Percentiles rank a stretch among this genome's conserved stretches.
These are phyloP conservation scores for Liriodendron chinense DNA, from an alignment of 164 flowering plant genomes.

Conservation along the genomic window DNA sequence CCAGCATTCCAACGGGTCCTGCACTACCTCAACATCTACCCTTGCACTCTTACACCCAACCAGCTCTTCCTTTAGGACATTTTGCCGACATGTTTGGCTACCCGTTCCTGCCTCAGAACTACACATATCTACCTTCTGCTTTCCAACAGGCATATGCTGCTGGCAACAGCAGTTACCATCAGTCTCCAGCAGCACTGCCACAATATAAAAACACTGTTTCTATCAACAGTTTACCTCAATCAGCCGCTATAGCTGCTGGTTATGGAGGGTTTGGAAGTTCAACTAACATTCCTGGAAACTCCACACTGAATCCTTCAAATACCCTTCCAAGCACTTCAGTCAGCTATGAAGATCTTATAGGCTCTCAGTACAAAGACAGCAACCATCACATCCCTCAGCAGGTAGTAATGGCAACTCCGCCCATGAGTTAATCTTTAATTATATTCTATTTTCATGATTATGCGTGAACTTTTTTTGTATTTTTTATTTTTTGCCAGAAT, in stretches of 20 bases:
- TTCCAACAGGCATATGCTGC: conserved; percentile 77
- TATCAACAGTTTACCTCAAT: conserved; percentile 72
- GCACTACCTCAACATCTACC: conserved; percentile 78
- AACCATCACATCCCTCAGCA: conserved; percentile 74
- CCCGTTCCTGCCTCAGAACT: conserved; percentile 78
- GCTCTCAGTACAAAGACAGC: conserved; percentile 81
- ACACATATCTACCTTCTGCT: conserved; percentile 79
- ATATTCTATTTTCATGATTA: background rate
- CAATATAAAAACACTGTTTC: conserved; percentile 79
- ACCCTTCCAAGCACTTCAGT: conserved; percentile 58
- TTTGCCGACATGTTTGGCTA: conserved; percentile 80
- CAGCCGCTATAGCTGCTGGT: conserved; percentile 72
- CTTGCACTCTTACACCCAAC: conserved; percentile 78
- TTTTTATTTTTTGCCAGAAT: conserved; percentile 37
- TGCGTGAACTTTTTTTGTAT: background rate
- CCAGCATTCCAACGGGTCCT: conserved; percentile 61
- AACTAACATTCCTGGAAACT: conserved; percentile 58
- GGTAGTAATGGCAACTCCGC: conserved; percentile 29
- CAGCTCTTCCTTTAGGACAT: conserved; percentile 80
- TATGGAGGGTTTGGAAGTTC: conserved; percentile 81
- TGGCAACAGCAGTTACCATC: conserved; percentile 79
- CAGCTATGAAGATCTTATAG: conserved; percentile 70
- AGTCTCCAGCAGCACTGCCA: conserved; percentile 69
- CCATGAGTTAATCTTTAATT: background rate
- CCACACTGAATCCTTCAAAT: conserved; percentile 57